These are phyloP conservation scores for Tricholoma matsutake DNA, from an alignment of 768 basidiomycete species.

Conservation along the genomic window DNA sequence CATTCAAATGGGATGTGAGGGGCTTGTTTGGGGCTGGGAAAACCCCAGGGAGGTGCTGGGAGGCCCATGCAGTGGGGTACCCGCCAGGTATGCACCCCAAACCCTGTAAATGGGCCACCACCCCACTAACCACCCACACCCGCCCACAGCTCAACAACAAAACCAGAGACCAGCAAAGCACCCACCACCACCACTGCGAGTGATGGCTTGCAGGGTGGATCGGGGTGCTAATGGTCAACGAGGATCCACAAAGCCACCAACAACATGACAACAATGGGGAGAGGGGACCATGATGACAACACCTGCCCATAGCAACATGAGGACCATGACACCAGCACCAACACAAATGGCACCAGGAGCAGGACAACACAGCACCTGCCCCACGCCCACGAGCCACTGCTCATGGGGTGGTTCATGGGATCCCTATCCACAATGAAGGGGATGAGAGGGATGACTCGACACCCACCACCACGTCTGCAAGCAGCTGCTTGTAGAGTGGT, in stretches of 20 bases:
- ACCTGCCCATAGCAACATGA: too few relatives aligned
- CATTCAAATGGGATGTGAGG: background rate
- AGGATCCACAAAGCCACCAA: too few relatives aligned
- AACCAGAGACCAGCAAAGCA: background rate
- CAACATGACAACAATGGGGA: background rate
- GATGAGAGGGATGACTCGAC: too few relatives aligned
- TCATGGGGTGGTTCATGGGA: background rate
- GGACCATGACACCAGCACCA: too few relatives aligned
- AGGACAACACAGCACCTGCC: background rate
- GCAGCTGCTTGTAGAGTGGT: background rate
- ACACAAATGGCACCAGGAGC: too few relatives aligned
- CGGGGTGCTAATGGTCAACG: background rate
- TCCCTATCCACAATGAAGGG: too few relatives aligned
- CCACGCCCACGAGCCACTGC: background rate
- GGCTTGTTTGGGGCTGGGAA: background rate
- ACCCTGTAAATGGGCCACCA: background rate
- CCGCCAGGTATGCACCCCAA: too few relatives aligned
- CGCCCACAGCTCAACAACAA: too few relatives aligned
- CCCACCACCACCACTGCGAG: background rate
- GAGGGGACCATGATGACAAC: too few relatives aligned
- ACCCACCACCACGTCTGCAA: too few relatives aligned
- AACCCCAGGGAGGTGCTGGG: background rate
- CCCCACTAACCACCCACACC: background rate
- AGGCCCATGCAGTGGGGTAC: background rate
- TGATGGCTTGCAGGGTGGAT: background rate